Percentiles rank a stretch among this genome's conserved stretches.
Conservation (phyloP, 2,329 filamentous ascomycete genomes). For the Aureobasidium melanogenum region DNA sequence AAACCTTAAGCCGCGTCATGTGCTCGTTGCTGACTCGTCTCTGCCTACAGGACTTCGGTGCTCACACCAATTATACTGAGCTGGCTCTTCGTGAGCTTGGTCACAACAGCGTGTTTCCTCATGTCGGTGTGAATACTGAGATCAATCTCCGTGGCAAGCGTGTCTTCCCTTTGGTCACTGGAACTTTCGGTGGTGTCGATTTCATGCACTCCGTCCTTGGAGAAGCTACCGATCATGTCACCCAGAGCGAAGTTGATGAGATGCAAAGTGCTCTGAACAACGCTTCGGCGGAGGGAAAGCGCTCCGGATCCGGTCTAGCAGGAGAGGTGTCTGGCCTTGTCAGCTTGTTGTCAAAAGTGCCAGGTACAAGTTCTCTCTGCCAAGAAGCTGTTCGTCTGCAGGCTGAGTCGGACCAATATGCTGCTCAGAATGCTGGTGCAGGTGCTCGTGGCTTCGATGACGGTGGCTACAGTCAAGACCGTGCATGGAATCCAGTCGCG, state of each 20-base stretch:
- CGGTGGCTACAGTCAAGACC: conserved; percentile 27
- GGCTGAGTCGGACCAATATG: conserved; percentile 39
- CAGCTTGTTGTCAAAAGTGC: conserved; percentile 65
- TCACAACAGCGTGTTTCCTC: conserved; percentile 72
- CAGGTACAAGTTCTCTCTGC: conserved; percentile 42
- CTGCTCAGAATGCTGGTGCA: conserved; percentile 27
- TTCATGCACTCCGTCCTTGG: conserved; percentile 82
- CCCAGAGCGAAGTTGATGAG: conserved; percentile 82
- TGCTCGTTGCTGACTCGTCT: too few relatives aligned
- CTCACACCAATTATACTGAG: conserved; percentile 89
- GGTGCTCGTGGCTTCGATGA: conserved; percentile 27
- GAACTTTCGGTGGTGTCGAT: conserved; percentile 90
- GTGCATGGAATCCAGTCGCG: conserved; percentile 23
- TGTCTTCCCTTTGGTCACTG: conserved; percentile 79
- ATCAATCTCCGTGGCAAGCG: conserved; percentile 60
- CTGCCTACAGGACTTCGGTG: conserved; percentile 80
- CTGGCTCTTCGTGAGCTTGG: conserved; percentile 81
- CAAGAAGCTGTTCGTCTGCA: conserved; percentile 39
- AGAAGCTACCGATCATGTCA: conserved; percentile 77
- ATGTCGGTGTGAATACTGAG: conserved; percentile 68
- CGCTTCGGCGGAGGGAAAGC: conserved; percentile 11
- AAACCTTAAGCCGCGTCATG: too few relatives aligned
- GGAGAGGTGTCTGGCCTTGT: conserved; percentile 44
- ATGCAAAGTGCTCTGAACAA: conserved; percentile 50
- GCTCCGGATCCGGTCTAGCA: conserved; percentile 24